Evolutionary conservation across 73 alveolate genomes (phyloP).

Genomic region (Blepharisma japonicum): DNA sequence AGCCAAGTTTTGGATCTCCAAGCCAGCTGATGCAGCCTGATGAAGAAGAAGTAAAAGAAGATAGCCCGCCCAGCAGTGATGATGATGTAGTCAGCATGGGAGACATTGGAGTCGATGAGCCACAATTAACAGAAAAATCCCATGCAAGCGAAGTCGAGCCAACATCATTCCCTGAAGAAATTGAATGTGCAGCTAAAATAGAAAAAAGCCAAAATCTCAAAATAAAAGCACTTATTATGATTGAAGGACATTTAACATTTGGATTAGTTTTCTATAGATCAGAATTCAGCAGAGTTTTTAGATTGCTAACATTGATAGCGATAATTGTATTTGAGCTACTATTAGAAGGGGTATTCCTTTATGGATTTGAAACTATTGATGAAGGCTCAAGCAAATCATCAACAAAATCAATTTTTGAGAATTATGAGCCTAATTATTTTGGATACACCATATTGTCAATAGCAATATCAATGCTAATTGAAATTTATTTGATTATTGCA

Average conservation of each 20-base stretch:
- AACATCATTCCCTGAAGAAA: too few relatives aligned
- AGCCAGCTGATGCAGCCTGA: too few relatives aligned
- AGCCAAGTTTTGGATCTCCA: too few relatives aligned
- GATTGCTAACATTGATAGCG: not conserved
- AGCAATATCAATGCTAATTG: not conserved
- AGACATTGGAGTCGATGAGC: too few relatives aligned
- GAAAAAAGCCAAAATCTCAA: not conserved
- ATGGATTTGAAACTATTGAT: slow-evolving; percentile 2
- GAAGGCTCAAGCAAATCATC: too few relatives aligned
- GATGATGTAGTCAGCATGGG: too few relatives aligned
- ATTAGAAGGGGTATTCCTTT: not conserved
- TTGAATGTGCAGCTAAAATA: not conserved
- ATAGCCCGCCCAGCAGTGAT: too few relatives aligned
- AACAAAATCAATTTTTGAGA: not conserved
- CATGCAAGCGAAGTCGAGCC: too few relatives aligned
- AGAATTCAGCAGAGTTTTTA: not conserved
- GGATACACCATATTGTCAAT: slow-evolving; percentile 5
- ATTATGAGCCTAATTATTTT: not conserved
- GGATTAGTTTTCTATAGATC: not conserved
- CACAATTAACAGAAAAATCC: too few relatives aligned
- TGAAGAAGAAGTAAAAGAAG: too few relatives aligned
- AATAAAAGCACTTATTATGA: not conserved
- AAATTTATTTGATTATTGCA: not conserved
- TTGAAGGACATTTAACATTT: slow-evolving; percentile 17
- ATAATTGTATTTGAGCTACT: not conserved